Base-by-base conservation (phyloP, 495 filamentous ascomycete genomes). In the Penicillium salamii region DNA sequence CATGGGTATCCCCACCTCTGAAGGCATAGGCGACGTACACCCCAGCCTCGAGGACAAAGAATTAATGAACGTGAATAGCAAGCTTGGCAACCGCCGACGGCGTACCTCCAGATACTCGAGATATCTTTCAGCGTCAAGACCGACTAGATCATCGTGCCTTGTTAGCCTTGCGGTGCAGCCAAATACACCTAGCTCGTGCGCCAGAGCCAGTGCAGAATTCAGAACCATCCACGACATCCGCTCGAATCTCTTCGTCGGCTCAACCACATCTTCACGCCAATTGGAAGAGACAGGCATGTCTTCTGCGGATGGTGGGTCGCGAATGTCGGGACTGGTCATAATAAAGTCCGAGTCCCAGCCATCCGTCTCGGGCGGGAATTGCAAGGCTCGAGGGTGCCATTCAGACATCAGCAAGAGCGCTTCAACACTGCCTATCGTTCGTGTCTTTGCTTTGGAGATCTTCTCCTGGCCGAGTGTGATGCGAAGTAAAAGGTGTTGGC, bases 191-290 rank as follows among this genome's bases (percentile, higher is more conserved):
- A 72, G 54, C 49, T 72, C 71, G 42, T 75, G 67, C 3, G 68
- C 63, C 8, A 75, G 60, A 3, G 66, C 63, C 17, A 72, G 36
- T 2, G 68, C 69, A 38, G 60, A 62, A 23, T 67, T 63, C 32
- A 75, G 54, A 29, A 62, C 34, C 65, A 72, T 72, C 70, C 70
- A 76, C 1, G 70, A 68, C 69, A 74, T 74, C 3, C 65, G 62
- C 35, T 72, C 72, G 3, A 62, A 65, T 36, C 68, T 54, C 31
- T 63, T 68, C 4, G 69, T 64, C 1, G 69, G 71, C 49, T 75
- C 71, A 19, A 73, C 61, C 8, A 68, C 62, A 45, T 61, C 59
- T 38, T 63, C 53, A 23, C 41, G 54, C 61, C 64, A 67, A 11
- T 58, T 29, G 34, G 57, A 52, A 12, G 49, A 48, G 23, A 63